phyloP scores from a whole-genome alignment of 192 early-diverging fungal genomes.

The Geosiphon pyriformis region DNA sequence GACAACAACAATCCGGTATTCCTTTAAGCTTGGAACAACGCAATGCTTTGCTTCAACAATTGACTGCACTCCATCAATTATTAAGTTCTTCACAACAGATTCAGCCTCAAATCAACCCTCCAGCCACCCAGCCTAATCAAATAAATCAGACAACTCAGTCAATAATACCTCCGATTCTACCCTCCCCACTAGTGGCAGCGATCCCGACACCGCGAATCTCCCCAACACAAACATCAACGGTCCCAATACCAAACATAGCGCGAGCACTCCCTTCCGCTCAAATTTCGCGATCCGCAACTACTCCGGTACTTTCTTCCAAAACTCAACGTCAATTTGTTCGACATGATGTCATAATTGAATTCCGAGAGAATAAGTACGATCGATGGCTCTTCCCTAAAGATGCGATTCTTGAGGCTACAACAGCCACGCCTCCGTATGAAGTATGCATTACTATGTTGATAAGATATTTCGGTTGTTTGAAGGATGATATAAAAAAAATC shows the following conservation, averaged over 20 bases:
- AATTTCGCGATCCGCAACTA: not conserved
- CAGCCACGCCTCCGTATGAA: slow-evolving; percentile 23
- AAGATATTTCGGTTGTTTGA: too few relatives aligned
- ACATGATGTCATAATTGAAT: slow-evolving; percentile 48
- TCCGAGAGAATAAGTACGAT: slow-evolving; percentile 46
- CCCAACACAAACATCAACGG: not conserved
- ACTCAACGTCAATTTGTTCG: slow-evolving; percentile 21
- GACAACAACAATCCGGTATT: not conserved
- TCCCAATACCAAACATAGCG: not conserved
- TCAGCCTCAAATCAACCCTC: not conserved
- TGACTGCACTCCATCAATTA: slow-evolving; percentile 12
- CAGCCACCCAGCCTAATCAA: not conserved
- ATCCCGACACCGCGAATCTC: not conserved
- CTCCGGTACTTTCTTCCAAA: not conserved
- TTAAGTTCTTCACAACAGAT: slow-evolving; percentile 1
- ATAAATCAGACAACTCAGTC: not conserved
- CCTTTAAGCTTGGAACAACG: slow-evolving; percentile 11
- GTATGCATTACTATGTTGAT: slow-evolving; percentile 7
- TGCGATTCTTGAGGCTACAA: slow-evolving; percentile 39
- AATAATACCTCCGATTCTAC: not conserved
- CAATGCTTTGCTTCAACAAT: slow-evolving; percentile 17
- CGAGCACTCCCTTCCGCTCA: not conserved
- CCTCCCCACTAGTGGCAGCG: not conserved
- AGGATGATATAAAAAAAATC: too few relatives aligned
- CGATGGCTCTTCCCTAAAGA: slow-evolving; percentile 51